These are phyloP conservation scores for Knoxia roxburghii DNA, from an alignment of 257 asterid species.

Conservation along the genomic window DNA sequence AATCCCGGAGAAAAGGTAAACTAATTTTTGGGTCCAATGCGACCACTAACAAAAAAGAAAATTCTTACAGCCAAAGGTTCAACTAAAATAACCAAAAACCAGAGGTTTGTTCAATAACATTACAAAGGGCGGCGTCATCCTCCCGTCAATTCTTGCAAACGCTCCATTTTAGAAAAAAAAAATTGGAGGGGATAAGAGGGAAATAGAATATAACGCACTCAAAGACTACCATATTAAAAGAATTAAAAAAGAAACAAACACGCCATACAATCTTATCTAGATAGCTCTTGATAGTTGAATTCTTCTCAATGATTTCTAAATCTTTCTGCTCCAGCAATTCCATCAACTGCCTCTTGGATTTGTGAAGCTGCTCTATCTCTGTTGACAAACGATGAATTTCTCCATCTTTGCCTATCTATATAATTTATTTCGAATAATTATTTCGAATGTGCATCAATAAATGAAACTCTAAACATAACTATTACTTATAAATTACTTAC, in stretches of 20 bases:
- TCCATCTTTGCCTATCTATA: conserved; percentile 81
- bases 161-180: no score
- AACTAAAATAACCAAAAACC: not conserved
- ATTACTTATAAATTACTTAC: conserved; percentile 30
- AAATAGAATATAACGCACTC: no score
- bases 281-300: conserved; percentile 64
- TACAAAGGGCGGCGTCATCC: no score
- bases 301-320: conserved; percentile 72
- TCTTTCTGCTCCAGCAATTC: conserved; percentile 80
- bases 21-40: no score
- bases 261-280: conserved; percentile 85
- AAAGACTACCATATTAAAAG: no score
- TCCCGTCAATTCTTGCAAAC: no score
- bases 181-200: no score
- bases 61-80: not conserved
- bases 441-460: not conserved
- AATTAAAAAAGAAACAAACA: not conserved
- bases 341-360: conserved; percentile 84
- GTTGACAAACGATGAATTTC: conserved; percentile 63
- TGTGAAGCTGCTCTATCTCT: conserved; percentile 65
- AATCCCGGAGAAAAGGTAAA: not conserved
- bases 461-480: no score
- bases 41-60: no score
- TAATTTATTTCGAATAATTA: not conserved
- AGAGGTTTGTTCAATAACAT: not conserved